These are phyloP conservation scores for Lactifluus piperatus DNA, from an alignment of 768 basidiomycete genomes.

Conservation along the genomic window DNA sequence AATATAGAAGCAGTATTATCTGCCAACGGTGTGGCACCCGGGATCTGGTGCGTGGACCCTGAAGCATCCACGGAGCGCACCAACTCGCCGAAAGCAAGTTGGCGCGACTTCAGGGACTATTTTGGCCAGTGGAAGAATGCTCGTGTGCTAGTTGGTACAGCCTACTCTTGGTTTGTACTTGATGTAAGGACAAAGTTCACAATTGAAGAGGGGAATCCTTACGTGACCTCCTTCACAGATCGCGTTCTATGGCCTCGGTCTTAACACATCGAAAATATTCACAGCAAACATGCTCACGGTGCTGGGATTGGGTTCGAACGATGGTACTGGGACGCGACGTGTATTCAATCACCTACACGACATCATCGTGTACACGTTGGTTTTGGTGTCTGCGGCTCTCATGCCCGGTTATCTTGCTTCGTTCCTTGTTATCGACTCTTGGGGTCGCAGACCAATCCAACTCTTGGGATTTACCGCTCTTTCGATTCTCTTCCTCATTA, in stretches of 20 bases:
- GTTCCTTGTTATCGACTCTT: constrained; percentile 60
- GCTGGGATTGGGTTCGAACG: constrained; percentile 53
- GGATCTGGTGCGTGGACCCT: constrained; percentile 40
- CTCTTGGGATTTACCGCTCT: constrained; percentile 67
- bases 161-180: constrained; percentile 86
- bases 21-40: constrained; percentile 24
- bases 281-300: constrained; percentile 32
- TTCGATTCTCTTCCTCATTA: constrained; percentile 54
- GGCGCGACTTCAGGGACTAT: constrained; percentile 56
- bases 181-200: constrained; percentile 42
- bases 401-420: constrained; percentile 71
- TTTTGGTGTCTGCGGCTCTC: constrained; percentile 67
- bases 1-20: constrained; percentile 67
- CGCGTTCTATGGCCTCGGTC: constrained; percentile 82
- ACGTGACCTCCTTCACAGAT: constrained; percentile 35
- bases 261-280: constrained; percentile 75
- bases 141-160: constrained; percentile 68
- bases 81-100: constrained; percentile 57
- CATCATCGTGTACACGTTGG: constrained; percentile 61
- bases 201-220: not conserved
- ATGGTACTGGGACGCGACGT: constrained; percentile 25
- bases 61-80: constrained; percentile 51
- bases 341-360: constrained; percentile 50
- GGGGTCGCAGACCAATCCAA: constrained; percentile 80
- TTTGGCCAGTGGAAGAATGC: constrained; percentile 70